Evolutionary conservation across 2,329 filamentous ascomycete species (phyloP).

Genomic region (Aspergillus cejpii): DNA sequence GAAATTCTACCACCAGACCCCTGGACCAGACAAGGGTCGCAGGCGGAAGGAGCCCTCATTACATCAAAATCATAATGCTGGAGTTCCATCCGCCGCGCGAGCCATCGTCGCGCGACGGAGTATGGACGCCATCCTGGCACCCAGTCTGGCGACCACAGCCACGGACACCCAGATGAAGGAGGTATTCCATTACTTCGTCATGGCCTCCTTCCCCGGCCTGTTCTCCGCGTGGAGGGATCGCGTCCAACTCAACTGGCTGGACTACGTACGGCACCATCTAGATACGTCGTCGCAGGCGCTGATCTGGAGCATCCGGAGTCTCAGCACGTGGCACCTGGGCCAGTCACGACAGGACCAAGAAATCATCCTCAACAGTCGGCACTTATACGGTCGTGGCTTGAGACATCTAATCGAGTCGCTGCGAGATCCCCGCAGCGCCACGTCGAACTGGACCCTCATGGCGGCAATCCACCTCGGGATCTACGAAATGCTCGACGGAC

Average conservation of each 20-base stretch:
- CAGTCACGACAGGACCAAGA: slow-evolving; percentile 9
- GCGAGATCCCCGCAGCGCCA: slow-evolving; percentile 6
- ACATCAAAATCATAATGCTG: neutral
- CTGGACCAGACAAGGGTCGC: neutral
- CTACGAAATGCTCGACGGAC: slow-evolving; percentile 17
- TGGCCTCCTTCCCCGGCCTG: slow-evolving; percentile 11
- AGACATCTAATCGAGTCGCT: slow-evolving; percentile 9
- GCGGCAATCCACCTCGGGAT: slow-evolving; percentile 15
- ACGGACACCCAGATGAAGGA: slow-evolving; percentile 13
- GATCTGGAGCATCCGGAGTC: slow-evolving; percentile 9
- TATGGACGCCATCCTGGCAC: slow-evolving; percentile 10
- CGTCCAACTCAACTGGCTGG: slow-evolving; percentile 16
- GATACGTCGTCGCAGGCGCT: slow-evolving; percentile 6
- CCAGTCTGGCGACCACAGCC: slow-evolving; percentile 8
- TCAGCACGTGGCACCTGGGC: slow-evolving; percentile 15
- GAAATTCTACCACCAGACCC: slow-evolving; percentile 15
- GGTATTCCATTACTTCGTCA: slow-evolving; percentile 15
- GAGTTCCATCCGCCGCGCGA: neutral
- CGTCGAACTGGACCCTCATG: slow-evolving; percentile 14
- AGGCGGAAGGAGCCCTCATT: neutral
- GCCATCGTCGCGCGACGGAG: neutral
- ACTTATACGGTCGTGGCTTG: slow-evolving; percentile 16
- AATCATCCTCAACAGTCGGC: slow-evolving; percentile 13
- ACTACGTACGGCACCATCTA: slow-evolving; percentile 14
- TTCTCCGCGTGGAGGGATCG: slow-evolving; percentile 14